A percentile compares a stretch with the other conserved stretches of the same genome.
These are phyloP conservation scores for Pythium apleroticum DNA, from an alignment of 352 stramenopile species.

Conservation along the genomic window DNA sequence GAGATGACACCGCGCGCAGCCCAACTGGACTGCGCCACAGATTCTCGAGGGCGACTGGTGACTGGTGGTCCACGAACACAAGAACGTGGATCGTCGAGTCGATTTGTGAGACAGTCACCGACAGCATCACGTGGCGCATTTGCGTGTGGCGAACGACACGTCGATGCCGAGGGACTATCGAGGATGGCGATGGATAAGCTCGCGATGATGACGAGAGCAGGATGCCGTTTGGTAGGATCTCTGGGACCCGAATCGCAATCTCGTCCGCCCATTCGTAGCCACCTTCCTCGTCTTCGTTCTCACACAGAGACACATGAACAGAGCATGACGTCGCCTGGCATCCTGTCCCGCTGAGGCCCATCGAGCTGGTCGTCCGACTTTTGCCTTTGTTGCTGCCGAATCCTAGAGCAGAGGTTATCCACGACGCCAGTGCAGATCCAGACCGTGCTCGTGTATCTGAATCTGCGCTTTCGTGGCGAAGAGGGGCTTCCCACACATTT, in stretches of 20 bases:
- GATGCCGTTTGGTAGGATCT: constrained; percentile 7
- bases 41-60: constrained; percentile 67
- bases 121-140: constrained; percentile 64
- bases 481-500: constrained; percentile 11
- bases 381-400: constrained; percentile 11
- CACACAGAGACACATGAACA: constrained; percentile 5
- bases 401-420: constrained; percentile 20
- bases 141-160: constrained; percentile 53
- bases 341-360: not conserved
- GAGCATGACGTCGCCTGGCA: constrained; percentile 7
- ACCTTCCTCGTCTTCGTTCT: not conserved
- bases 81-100: constrained; percentile 53
- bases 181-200: constrained; percentile 47
- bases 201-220: not conserved
- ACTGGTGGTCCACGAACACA: constrained; percentile 69
- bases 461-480: not conserved
- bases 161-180: constrained; percentile 45
- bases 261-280: constrained; percentile 12
- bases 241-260: constrained; percentile 14
- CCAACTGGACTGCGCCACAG: constrained; percentile 51
- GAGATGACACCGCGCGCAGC: constrained; percentile 45
- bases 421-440: constrained; percentile 17
- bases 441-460: not conserved
- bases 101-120: constrained; percentile 57
- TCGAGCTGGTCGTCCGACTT: constrained; percentile 13